phyloP scores from a whole-genome alignment of 805 yeast genomes.

The Scheffersomyces coipomensis region DNA sequence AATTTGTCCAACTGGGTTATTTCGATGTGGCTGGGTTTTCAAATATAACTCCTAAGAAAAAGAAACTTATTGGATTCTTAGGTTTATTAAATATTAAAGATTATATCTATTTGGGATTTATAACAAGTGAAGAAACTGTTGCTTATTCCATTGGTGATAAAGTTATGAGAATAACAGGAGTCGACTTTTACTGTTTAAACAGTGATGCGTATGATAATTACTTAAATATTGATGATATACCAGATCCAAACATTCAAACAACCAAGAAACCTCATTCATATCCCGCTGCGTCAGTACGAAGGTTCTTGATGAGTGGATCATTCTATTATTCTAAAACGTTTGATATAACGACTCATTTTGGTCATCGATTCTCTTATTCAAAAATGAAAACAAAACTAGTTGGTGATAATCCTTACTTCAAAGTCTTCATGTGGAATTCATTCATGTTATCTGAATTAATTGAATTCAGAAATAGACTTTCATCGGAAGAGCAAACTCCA shows the following conservation, averaged over 20 bases:
- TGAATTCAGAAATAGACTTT: slow-evolving; percentile 44
- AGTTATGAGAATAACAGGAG: slow-evolving; percentile 54
- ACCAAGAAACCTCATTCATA: slow-evolving; percentile 17
- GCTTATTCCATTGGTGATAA: slow-evolving; percentile 55
- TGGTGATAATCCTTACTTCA: slow-evolving; percentile 41
- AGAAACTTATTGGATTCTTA: slow-evolving; percentile 51
- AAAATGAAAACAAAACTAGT: slow-evolving; percentile 10
- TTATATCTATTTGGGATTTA: slow-evolving; percentile 54
- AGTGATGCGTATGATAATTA: slow-evolving; percentile 51
- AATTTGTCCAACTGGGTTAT: slow-evolving; percentile 45
- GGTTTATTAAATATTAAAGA: slow-evolving; percentile 61
- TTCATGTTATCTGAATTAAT: slow-evolving; percentile 46
- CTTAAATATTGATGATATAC: slow-evolving; percentile 8
- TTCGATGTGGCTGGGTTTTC: slow-evolving; percentile 39
- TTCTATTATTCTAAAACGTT: slow-evolving; percentile 49
- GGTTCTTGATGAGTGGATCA: slow-evolving; percentile 44
- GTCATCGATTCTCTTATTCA: slow-evolving; percentile 11
- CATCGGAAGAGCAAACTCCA: slow-evolving; percentile 32
- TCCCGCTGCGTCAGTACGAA: slow-evolving; percentile 46
- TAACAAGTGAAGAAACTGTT: slow-evolving; percentile 57
- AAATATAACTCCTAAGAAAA: slow-evolving; percentile 38
- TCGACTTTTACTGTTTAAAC: slow-evolving; percentile 64
- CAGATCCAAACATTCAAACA: slow-evolving; percentile 30
- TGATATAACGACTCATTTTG: slow-evolving; percentile 33
- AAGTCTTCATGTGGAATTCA: slow-evolving; percentile 51